phyloP scores from a whole-genome alignment of 2,329 filamentous ascomycete species.

The Clonostachys rhizophaga region DNA sequence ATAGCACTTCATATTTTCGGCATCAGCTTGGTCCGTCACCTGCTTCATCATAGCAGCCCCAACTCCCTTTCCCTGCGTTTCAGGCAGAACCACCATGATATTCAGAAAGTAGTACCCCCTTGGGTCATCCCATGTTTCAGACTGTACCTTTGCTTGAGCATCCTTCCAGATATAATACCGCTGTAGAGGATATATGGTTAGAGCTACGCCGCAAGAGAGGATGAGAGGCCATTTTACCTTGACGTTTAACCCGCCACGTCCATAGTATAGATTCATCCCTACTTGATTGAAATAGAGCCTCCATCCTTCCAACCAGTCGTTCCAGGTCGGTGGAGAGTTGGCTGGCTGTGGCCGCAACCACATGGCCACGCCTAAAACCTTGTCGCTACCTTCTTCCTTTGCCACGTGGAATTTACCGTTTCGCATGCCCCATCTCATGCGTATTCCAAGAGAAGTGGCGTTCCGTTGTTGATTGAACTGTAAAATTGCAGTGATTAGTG shows the following conservation, averaged over 20 bases:
- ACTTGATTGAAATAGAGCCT: constrained; percentile 62
- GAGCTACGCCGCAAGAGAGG: background rate
- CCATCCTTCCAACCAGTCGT: constrained; percentile 59
- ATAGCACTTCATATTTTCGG: constrained; percentile 61
- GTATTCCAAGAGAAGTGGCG: constrained; percentile 55
- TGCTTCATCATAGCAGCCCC: constrained; percentile 59
- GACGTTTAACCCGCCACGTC: constrained; percentile 63
- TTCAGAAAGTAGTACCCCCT: constrained; percentile 74
- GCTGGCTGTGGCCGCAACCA: constrained; percentile 58
- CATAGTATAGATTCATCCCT: constrained; percentile 62
- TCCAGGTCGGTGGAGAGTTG: constrained; percentile 49
- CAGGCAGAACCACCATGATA: constrained; percentile 64
- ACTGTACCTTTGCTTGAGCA: constrained; percentile 57
- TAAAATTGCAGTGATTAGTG: too few species aligned
- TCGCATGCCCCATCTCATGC: constrained; percentile 66
- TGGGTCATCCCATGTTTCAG: constrained; percentile 58
- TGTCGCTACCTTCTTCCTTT: constrained; percentile 48
- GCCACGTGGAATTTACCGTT: constrained; percentile 68
- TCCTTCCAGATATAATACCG: constrained; percentile 73
- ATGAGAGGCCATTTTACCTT: constrained; percentile 27
- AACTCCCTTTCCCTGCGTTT: constrained; percentile 61
- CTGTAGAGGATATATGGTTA: constrained; percentile 10
- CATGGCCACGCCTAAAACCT: constrained; percentile 66
- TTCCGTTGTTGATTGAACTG: constrained; percentile 59
- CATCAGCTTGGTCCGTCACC: constrained; percentile 60